Conservation (phyloP, 2,329 filamentous ascomycete species). For the Stromatinia cepivora region DNA sequence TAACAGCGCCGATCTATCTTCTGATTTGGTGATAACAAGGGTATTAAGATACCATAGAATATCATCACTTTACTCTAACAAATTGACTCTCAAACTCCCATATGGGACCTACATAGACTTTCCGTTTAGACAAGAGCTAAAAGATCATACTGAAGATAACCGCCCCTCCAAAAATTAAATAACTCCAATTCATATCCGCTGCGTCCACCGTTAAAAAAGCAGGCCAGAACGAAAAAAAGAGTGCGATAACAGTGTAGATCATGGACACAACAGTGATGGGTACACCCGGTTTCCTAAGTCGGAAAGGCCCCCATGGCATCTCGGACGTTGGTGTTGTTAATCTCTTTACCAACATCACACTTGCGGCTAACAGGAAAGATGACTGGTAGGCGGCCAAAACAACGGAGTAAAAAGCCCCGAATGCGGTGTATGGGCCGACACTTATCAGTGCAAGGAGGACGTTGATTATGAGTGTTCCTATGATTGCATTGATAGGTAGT, state of each 20-base stretch:
- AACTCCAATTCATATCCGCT: slow-evolving; percentile 22
- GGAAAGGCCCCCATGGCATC: slow-evolving; percentile 25
- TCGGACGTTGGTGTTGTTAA: slow-evolving; percentile 18
- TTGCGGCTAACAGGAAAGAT: slow-evolving; percentile 19
- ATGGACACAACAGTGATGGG: slow-evolving; percentile 21
- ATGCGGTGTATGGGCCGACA: slow-evolving; percentile 19
- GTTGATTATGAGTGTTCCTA: slow-evolving; percentile 18
- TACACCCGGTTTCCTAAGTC: slow-evolving; percentile 11
- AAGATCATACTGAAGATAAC: slow-evolving; percentile 18
- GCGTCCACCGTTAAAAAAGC: background rate
- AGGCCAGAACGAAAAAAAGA: slow-evolving; percentile 26
- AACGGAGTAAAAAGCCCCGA: slow-evolving; percentile 20
- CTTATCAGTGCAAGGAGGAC: slow-evolving; percentile 18
- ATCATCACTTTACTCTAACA: background rate
- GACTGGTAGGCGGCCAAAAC: slow-evolving; percentile 23
- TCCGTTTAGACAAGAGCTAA: slow-evolving; percentile 20
- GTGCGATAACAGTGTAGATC: slow-evolving; percentile 14
- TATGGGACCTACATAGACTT: slow-evolving; percentile 22
- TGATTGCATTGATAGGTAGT: slow-evolving; percentile 19
- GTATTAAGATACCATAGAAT: background rate
- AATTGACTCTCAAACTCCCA: slow-evolving; percentile 5
- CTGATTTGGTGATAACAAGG: background rate
- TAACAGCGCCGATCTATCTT: background rate
- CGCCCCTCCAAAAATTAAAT: slow-evolving; percentile 16
- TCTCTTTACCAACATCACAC: slow-evolving; percentile 24